Evolutionary conservation across 2,329 filamentous ascomycete genomes (phyloP), one percentile per base, ranked within the genome.

Genomic region (Trichoderma sp.): DNA sequence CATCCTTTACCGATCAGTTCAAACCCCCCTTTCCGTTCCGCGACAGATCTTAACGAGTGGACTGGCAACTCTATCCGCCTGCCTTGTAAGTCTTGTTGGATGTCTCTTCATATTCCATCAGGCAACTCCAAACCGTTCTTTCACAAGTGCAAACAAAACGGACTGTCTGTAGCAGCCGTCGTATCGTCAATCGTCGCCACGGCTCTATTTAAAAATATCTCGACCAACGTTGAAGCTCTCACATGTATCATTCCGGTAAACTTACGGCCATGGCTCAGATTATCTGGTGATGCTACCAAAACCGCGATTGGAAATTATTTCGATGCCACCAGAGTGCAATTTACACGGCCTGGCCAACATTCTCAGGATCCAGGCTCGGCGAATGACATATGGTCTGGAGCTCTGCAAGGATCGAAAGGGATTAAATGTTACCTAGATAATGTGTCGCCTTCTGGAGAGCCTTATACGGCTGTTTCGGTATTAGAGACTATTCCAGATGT

Each of bases 401-500:
- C 54, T 39, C 22, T 2, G 34, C 34, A 58, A 39, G 54, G 22
- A 35, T 58, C 54, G 13, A 27, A 15, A 10, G 8, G 9, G 5
- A 27, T 58, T 2, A 39, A 22, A 22, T 2, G 12, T 4, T 58
- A 58, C 15, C 9, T 58, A 13, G 34, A 17, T 8, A 27, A 58
- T 19, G 8, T 58, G 22, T 58, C 54, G 13, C 54, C 54, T n/a
- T 39, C 54, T 39, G 54, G 54, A 27, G 54, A 58, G 17, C 34
- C 54, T 27, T 58, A 58, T 17, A 58, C 54, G 3, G 34, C 54
- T 2, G 54, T 58, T 12, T 58, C 54, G 5, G 34, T 37, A 4
- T 17, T 58, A 9, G 79, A 77, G 50, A 80, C 76, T 32, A 79
- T 83, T 0, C 72, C 75, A 13, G 72, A 83, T 61, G 77, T 79